Base-by-base conservation (phyloP, 2,329 filamentous ascomycete genomes). In the Exophiala sp. region DNA sequence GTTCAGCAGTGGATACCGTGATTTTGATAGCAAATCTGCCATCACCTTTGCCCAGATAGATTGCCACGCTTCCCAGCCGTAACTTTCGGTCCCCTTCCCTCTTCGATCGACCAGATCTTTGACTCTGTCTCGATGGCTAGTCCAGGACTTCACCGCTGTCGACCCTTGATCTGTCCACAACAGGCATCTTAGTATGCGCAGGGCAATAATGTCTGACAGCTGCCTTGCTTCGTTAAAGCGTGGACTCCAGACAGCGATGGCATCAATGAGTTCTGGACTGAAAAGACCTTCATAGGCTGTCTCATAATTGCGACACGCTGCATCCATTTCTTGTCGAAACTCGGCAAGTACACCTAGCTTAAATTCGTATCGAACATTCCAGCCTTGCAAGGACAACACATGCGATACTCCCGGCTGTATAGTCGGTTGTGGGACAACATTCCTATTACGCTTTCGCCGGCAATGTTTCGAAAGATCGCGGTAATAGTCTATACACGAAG, bases 41-140 rank as follows among this genome's bases (percentile, higher is more conserved):
- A 86, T 85, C 24, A 79, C 71, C 57, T 76, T 74, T 12, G 82
- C 79, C 84, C 83, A 86, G 52, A 88, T 81, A 38, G 89, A 85
- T 72, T 96, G 88, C 91, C 92, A 99, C 1, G 92, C 91, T 65
- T 90, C 83, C 89, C 91, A 97, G 5, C 90, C 89, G 68, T 97
- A 97, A 61, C 89, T 95, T 32, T 84, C 83, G 2, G 89, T 91
- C 0, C 92, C 92, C 63, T 89, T 89, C 3, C 91, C 91, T 62
- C 87, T 84, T 14, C 88, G 81, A 65, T 96, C 89, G 12, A 96
- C 77, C 48, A 96, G 82, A 63, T 89, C 87, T 51, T 79, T 80
- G 60, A 92, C 84, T 52, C 86, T 83, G 51, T 85, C 80, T 57
- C 86, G 83, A 69, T 97, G 95, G 35, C 76, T 77, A 54, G 86